Conservation (phyloP, 23 red algal genomes). For the Chondrus crispus region DNA sequence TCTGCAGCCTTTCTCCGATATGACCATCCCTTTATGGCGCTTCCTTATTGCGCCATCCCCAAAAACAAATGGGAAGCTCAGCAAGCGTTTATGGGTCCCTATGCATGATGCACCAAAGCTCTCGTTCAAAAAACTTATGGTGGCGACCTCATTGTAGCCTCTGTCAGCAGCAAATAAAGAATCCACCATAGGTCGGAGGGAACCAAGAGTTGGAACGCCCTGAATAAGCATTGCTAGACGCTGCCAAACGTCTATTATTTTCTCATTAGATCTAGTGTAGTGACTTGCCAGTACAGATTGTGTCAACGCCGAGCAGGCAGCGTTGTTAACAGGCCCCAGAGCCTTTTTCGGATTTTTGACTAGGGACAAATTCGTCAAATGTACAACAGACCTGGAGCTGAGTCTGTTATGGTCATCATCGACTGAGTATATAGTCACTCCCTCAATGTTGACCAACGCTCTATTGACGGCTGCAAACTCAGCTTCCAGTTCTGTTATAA, state of each 20-base stretch:
- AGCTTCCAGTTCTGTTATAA: neutral
- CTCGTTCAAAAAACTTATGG: slow-evolving; percentile 7
- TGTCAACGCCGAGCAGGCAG: slow-evolving; percentile 5
- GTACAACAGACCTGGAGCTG: neutral
- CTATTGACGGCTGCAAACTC: neutral
- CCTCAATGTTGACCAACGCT: neutral
- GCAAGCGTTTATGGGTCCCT: slow-evolving; percentile 15
- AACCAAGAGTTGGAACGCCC: neutral
- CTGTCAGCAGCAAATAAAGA: slow-evolving; percentile 7
- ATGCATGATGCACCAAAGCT: neutral
- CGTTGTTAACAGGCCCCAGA: slow-evolving; percentile 3
- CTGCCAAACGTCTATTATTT: slow-evolving; percentile 1
- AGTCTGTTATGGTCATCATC: slow-evolving; percentile 19
- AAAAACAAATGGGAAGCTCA: slow-evolving; percentile 12
- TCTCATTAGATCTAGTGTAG: neutral
- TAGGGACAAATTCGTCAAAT: neutral
- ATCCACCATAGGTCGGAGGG: neutral
- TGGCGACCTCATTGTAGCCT: neutral
- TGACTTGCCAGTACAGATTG: neutral
- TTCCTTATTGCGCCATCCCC: neutral
- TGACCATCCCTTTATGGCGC: neutral
- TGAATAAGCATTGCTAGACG: neutral
- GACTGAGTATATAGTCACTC: neutral
- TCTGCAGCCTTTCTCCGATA: neutral
- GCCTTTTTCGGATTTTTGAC: slow-evolving; percentile 22